These are phyloP conservation scores for Blastocystis sp. DNA, from an alignment of 352 stramenopile species.

Conservation along the genomic window DNA sequence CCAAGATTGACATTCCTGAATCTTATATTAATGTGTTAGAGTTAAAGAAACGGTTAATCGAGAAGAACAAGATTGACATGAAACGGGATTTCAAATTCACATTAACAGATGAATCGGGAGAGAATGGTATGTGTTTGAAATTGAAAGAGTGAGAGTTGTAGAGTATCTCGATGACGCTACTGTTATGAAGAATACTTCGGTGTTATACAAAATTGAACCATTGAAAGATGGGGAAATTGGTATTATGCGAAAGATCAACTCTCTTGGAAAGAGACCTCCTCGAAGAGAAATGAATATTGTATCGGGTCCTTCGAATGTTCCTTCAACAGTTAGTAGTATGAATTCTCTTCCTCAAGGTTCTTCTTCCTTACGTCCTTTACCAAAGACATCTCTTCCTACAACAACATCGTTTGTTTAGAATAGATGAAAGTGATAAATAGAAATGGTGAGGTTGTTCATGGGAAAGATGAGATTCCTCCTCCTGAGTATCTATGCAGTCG, in stretches of 20 bases:
- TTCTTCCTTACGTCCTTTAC: neutral
- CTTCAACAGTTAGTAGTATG: neutral
- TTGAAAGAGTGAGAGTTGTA: neutral
- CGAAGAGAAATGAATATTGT: neutral
- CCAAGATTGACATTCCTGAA: constrained; percentile 1
- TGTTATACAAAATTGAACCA: constrained; percentile 18
- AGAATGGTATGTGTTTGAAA: neutral
- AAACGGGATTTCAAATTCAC: constrained; percentile 33
- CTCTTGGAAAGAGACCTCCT: neutral
- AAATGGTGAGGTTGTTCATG: neutral
- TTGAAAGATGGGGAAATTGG: neutral
- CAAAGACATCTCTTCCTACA: neutral
- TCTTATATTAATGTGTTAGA: constrained; percentile 4
- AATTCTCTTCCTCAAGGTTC: neutral
- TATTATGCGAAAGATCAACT: constrained; percentile 6
- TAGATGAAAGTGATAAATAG: constrained; percentile 1
- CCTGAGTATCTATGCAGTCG: constrained; percentile 19
- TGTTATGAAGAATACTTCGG: constrained; percentile 49
- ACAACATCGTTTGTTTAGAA: neutral
- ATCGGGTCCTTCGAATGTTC: neutral
- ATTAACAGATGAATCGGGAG: constrained; percentile 8
- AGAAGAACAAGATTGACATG: constrained; percentile 34
- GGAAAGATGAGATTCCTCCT: constrained; percentile 20
- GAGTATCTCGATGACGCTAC: constrained; percentile 23
- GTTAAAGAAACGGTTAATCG: constrained; percentile 44